Evolutionary conservation across 306 rosid species (phyloP), one percentile per base, ranked within the genome.

Genomic region (Chamaecrista fasciculata): DNA sequence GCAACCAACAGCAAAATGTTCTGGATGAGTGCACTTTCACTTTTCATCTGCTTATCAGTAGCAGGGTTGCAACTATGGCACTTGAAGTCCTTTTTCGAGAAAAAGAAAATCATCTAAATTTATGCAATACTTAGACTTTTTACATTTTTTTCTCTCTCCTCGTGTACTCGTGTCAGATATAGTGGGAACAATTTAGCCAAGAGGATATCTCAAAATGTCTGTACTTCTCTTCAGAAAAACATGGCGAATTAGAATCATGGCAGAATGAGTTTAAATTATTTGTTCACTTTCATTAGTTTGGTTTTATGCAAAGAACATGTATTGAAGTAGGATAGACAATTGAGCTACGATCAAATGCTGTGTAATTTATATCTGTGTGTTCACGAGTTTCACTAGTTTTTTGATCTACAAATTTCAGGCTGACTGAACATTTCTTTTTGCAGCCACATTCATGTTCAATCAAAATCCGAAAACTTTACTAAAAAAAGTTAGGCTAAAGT

Each of bases 1-100:
- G 36, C 81, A 33, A 94, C 99, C 19, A 80, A 82, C 79, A 55
- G 68, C 44, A 85, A 74, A 76, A 94, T 94, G 99, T 86, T 86
- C 65, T 81, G 86, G 92, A 73, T 94, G 80, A 82, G 95, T 81
- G 61, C 91, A 29, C 89, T 94, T 4, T 91, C 99, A 6, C 89
- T 94, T 29, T 5, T 82, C 3, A 78, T 91, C 26, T 86, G 97
- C 80, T 79, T 87, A 66, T 85, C 91, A 0, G 97, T 94, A 12
- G 96, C 92, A 11, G 95, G 89, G 28, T 15, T 91, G 78, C 99
- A 94, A 70, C 28, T 87, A 63, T 91, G 96, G 99, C 97, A 94
- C 76, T 65, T 94, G 83, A 94, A 91, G 91, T 69, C 86, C 78
- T 94, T 91, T 84, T 94, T 91, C 48, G 86, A 90, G 92, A 94